Conservation (phyloP, 164 flowering plant genomes). For the Sextonia rubra region DNA sequence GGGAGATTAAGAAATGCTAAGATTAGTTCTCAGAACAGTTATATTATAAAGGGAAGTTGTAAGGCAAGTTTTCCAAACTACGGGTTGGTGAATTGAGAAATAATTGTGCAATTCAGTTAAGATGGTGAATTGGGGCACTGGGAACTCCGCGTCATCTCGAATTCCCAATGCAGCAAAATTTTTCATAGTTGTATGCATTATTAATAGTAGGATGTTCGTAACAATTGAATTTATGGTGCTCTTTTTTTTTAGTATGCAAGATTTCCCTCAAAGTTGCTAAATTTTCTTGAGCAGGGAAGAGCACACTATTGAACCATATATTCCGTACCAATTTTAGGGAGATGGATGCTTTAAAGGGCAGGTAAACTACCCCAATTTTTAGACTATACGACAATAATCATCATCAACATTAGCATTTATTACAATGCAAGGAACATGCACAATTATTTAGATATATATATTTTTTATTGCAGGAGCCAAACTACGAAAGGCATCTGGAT, state of each 20-base stretch:
- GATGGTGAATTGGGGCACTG: no score
- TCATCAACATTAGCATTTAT: not conserved
- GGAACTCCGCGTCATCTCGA: no score
- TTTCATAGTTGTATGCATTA: no score
- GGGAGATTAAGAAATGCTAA: not conserved
- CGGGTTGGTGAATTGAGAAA: no score
- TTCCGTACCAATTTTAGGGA: conserved; percentile 56
- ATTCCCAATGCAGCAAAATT: no score
- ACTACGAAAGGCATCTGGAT: conserved; percentile 76
- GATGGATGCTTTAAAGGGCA: conserved; percentile 70
- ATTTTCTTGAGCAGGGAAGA: conserved; percentile 45
- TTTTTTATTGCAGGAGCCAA: conserved; percentile 41
- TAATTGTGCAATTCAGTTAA: no score
- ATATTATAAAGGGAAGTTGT: not conserved
- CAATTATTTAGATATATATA: not conserved
- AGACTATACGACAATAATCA: not conserved
- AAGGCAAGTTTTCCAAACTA: not conserved
- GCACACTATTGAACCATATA: conserved; percentile 65
- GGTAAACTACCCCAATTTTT: conserved; percentile 28
- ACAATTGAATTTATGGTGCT: not conserved
- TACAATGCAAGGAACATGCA: not conserved
- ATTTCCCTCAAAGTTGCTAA: not conserved
- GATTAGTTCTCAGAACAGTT: not conserved
- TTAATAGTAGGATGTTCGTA: no score
- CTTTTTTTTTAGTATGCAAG: not conserved